Evolutionary conservation across 2,329 filamentous ascomycete species (phyloP), one percentile per base, ranked within the genome.

Genomic region (Pseudocercospora eumusae): DNA sequence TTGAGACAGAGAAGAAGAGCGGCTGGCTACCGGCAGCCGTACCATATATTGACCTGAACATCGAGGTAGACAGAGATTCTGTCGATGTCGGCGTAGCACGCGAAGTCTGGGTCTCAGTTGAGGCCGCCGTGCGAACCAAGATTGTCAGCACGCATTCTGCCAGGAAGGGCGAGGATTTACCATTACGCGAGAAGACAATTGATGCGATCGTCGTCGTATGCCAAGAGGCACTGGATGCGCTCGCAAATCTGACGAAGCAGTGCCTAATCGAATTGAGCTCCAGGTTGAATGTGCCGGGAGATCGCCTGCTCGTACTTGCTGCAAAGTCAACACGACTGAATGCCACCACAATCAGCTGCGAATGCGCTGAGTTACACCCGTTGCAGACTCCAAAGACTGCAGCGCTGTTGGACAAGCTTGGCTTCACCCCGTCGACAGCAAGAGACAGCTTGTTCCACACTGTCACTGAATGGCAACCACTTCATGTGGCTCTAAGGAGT

Each of bases 61-160:
- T 73, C 9, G 62, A 44, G 6, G 23, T 65, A 4, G 70, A 72
- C 54, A 62, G 61, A 9, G 47, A 61, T 10, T 61, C 64, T 6
- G 63, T 74, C 18, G 73, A 75, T 59, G 61, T 69, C 1, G 59
- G 61, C n/a, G 31, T 63, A 9, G 64, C 68, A 8, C 60, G 61
- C 21, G 66, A 69, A 27, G 59, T 73, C 4, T 75, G 73, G 73
- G 66, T 74, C 9, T 66, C 70, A 18, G 62, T 74, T 8, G 66
- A 72, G 60, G 69, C 70, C 9, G 67, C 63, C 13, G 69, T 71
- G 5, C 66, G 63, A n/a, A 66, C 63, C 8, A 63, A 65, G n/a
- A 13, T 64, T 11, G 54, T 66, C 10, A 58, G 63, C 10, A 27
- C 59, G n/a, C 23, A 23, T 20, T 28, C 36, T 33, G 44, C 20